Evolutionary conservation across 1,284 basidiomycete species (phyloP).

Genomic region (Ustilago crameri): DNA sequence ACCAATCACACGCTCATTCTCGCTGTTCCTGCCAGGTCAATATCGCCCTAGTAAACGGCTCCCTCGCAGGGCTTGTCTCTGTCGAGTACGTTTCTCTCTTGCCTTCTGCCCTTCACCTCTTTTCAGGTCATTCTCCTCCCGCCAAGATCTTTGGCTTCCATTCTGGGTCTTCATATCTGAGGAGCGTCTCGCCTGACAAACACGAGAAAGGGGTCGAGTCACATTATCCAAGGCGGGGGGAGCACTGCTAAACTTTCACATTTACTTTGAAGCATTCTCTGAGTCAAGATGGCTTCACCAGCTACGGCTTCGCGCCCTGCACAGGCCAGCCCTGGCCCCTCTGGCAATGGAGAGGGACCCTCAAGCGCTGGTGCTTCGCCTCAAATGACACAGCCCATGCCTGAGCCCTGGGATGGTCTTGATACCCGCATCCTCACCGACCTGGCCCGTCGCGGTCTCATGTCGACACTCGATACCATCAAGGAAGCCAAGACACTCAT

Average conservation of each 20-base stretch:
- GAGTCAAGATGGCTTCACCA: slow-evolving; percentile 24
- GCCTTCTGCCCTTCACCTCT: not conserved
- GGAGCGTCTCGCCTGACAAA: not conserved
- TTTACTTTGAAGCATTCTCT: not conserved
- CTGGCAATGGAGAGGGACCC: slow-evolving; percentile 2
- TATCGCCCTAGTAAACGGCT: not conserved
- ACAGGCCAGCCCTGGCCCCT: slow-evolving; percentile 8
- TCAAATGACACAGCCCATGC: slow-evolving; percentile 13
- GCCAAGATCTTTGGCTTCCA: not conserved
- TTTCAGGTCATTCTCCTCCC: slow-evolving; percentile 18
- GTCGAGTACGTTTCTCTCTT: not conserved
- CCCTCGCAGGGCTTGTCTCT: slow-evolving; percentile 9
- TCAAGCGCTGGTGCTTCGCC: slow-evolving; percentile 18
- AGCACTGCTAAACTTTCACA: slow-evolving; percentile 6
- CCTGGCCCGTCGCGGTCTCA: slow-evolving; percentile 48
- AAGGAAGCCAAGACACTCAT: slow-evolving; percentile 85
- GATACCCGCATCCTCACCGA: slow-evolving; percentile 47
- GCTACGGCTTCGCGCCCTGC: slow-evolving; percentile 29
- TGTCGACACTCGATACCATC: slow-evolving; percentile 52
- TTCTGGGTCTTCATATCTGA: not conserved
- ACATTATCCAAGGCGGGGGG: slow-evolving; percentile 15
- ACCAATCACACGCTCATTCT: slow-evolving; percentile 13
- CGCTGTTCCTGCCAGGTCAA: not conserved
- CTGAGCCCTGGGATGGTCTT: slow-evolving; percentile 45
- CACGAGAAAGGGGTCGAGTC: not conserved